Evolutionary conservation across 2,329 filamentous ascomycete species (phyloP).

Genomic region (Diaporthe citrichinensis): DNA sequence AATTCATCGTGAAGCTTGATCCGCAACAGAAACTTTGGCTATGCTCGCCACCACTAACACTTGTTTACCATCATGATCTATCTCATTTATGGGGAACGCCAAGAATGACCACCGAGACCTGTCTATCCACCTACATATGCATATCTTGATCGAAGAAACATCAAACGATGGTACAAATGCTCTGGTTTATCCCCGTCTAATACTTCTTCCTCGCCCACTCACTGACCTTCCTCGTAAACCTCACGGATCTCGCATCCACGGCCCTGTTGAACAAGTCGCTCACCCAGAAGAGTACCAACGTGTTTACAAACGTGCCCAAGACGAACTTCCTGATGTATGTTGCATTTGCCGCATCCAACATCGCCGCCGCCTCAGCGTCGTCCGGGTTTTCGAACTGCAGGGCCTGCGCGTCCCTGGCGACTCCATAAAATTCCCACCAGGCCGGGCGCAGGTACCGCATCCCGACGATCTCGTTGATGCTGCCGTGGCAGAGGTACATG

Average conservation of each 20-base stretch:
- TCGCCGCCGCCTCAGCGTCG: not conserved
- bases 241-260: slow-evolving; percentile 43
- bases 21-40: no score
- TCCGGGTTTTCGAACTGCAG: not conserved
- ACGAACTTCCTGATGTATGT: not conserved
- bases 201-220: slow-evolving; percentile 31
- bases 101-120: not conserved
- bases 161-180: no score
- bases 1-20: no score
- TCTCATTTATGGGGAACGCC: not conserved
- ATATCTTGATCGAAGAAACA: no score
- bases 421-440: not conserved
- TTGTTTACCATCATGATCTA: no score
- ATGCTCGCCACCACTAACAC: no score
- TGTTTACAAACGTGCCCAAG: slow-evolving; percentile 34
- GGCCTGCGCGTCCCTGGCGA: not conserved
- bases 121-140: not conserved
- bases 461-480: slow-evolving; percentile 34
- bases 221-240: slow-evolving; percentile 42
- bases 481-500: slow-evolving; percentile 45
- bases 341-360: not conserved
- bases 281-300: slow-evolving; percentile 44
- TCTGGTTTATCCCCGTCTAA: not conserved
- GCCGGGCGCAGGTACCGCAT: slow-evolving; percentile 16
- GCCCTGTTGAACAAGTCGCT: slow-evolving; percentile 45